Evolutionary conservation across 257 asterid genomes (phyloP).

Genomic region (Nicotiana undulata): DNA sequence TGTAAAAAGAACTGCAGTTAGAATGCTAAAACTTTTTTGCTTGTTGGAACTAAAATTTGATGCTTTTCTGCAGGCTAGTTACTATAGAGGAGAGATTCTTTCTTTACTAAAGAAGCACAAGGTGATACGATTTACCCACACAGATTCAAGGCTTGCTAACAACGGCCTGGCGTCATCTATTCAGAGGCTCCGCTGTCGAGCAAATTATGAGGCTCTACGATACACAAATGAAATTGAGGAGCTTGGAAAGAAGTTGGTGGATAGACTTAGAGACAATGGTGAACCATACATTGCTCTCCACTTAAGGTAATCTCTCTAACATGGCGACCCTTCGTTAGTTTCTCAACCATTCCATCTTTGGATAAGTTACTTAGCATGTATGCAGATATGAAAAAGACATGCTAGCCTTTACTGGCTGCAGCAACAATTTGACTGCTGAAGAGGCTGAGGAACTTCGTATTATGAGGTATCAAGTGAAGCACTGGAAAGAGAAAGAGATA

Average conservation of each 20-base stretch:
- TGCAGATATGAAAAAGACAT: slow-evolving; percentile 67
- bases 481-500: slow-evolving; percentile 61
- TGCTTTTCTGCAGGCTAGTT: slow-evolving; percentile 31
- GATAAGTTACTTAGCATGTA: background rate
- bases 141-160: slow-evolving; percentile 61
- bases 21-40: background rate
- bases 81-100: slow-evolving; percentile 38
- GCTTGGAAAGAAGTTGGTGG: slow-evolving; percentile 41
- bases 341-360: background rate
- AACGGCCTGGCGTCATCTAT: slow-evolving; percentile 45
- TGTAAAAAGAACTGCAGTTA: background rate
- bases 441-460: slow-evolving; percentile 46
- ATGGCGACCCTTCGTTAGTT: background rate
- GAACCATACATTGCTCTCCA: slow-evolving; percentile 62
- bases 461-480: slow-evolving; percentile 46
- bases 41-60: background rate
- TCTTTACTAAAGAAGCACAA: slow-evolving; percentile 31
- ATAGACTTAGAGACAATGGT: slow-evolving; percentile 25
- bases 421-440: slow-evolving; percentile 32
- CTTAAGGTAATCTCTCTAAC: slow-evolving; percentile 34
- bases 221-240: slow-evolving; percentile 47
- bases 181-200: slow-evolving; percentile 59
- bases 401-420: slow-evolving; percentile 80
- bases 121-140: slow-evolving; percentile 46
- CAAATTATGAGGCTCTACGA: slow-evolving; percentile 58